Base-by-base conservation (phyloP, 495 filamentous ascomycete species). In the Bacidia gigantensis region DNA sequence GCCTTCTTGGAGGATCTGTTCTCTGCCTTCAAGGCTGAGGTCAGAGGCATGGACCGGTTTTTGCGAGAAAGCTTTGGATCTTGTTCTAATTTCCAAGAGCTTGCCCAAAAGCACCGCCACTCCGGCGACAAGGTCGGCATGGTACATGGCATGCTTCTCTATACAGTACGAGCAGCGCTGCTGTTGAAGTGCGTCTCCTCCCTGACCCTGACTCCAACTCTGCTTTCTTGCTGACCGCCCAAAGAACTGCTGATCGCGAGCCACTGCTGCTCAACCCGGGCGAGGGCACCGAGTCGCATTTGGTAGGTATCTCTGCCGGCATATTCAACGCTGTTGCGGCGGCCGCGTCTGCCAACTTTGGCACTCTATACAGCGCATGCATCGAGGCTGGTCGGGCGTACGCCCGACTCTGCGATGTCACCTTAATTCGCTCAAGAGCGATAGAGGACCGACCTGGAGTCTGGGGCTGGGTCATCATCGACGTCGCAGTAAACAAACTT, bases 101-200 rank as follows among this genome's bases (percentile, higher is more conserved):
- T 39, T 10, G 35, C 35, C 35, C 11, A 39, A 10, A 10, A n/a
- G n/a, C n/a, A 39, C 35, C 52, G 52, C 24, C 26, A 38, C 29
- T 7, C 23, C 14, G 41, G 23, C 46, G 52, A 54, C 46, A n/a
- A 50, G 20, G 11, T 54, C 3, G 52, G 52, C 26, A 17, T 54
- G 46, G 52, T 39, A 12, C 52, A 50, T n/a, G 44, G 22, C 29
- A 32, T 54, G 45, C 52, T 54, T 14, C 26, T 54, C 3, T 50
- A 50, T 24, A 35, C 46, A 23, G 25, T 54, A 21, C 43, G 52
- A 50, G 45, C 26, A 38, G 26, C 11, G 7, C 14, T 50, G 23
- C 52, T 54, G 23, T 26, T 54, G n/a, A 9, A 54, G 52, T 54
- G 21, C 22, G 52, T 50, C n/a, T n/a, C n/a, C n/a, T n/a, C n/a